Evolutionary conservation across 805 yeast genomes (phyloP).

Genomic region (Blastobotrys attinorum): DNA sequence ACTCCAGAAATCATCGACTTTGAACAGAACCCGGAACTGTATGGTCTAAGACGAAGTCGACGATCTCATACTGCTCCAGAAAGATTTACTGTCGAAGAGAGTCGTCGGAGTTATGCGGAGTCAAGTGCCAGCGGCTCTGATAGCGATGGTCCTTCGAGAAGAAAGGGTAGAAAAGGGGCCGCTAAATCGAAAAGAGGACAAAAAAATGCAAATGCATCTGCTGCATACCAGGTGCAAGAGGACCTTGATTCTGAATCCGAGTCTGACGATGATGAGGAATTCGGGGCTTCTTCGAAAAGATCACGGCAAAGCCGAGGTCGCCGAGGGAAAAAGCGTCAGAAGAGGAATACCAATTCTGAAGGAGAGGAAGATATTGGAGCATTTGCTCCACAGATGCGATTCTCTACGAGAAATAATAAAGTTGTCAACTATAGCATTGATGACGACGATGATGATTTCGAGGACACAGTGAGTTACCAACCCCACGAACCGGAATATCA

Average conservation of each 20-base stretch:
- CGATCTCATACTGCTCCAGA: conserved; percentile 30
- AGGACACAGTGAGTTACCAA: conserved; percentile 28
- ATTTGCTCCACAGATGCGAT: conserved; percentile 38
- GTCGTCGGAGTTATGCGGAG: conserved; percentile 11
- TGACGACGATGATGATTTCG: conserved; percentile 50
- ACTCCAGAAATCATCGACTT: conserved; percentile 9
- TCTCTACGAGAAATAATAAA: conserved; percentile 65
- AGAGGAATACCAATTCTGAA: conserved; percentile 21
- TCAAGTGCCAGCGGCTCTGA: conserved; percentile 15
- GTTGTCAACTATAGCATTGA: conserved; percentile 75
- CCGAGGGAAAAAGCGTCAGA: conserved; percentile 16
- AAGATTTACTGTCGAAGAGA: conserved; percentile 18
- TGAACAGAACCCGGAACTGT: conserved; percentile 31
- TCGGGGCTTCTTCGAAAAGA: neutral
- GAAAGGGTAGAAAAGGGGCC: neutral
- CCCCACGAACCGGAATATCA: conserved; percentile 14
- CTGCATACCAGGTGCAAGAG: conserved; percentile 2
- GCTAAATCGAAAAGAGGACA: no score
- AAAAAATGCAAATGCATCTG: no score
- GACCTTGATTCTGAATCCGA: conserved; percentile 24
- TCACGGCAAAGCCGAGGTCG: conserved; percentile 5
- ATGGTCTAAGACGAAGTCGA: conserved; percentile 35
- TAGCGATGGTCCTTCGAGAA: neutral
- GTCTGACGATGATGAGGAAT: conserved; percentile 11
- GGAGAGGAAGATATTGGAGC: conserved; percentile 18